These are phyloP conservation scores for Alternaria conjuncta DNA, from an alignment of 2,329 filamentous ascomycete genomes.

Conservation along the genomic window DNA sequence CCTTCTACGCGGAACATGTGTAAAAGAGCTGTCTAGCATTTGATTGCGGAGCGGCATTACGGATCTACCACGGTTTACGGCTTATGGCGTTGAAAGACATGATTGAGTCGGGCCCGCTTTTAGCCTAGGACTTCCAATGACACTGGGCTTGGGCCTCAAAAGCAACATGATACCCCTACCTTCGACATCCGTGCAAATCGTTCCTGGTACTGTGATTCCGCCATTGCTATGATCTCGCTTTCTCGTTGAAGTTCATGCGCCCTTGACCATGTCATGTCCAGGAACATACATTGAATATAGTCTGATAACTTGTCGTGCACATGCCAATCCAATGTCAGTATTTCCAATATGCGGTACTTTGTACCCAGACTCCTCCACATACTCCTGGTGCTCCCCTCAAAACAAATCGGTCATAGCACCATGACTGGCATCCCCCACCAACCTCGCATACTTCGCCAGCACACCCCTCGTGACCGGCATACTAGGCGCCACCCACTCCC, in stretches of 20 bases:
- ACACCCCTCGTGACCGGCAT: slow-evolving; percentile 80
- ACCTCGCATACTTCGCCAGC: slow-evolving; percentile 84
- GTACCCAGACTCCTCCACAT: too few species aligned
- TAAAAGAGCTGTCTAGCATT: slow-evolving; percentile 33
- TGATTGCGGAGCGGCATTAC: slow-evolving; percentile 30
- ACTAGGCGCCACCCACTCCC: slow-evolving; percentile 72
- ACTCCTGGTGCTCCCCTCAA: slow-evolving; percentile 29
- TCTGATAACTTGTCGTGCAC: background rate
- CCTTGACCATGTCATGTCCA: background rate
- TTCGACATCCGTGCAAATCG: too few species aligned
- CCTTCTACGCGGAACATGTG: background rate
- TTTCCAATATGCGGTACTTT: background rate
- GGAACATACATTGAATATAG: background rate
- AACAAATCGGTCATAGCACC: slow-evolving; percentile 87
- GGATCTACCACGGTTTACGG: slow-evolving; percentile 43
- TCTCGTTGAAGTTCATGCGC: background rate
- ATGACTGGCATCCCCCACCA: slow-evolving; percentile 91
- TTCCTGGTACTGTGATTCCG: background rate
- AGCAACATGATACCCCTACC: slow-evolving; percentile 35
- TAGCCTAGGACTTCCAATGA: slow-evolving; percentile 46
- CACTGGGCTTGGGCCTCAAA: slow-evolving; percentile 42
- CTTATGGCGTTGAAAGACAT: slow-evolving; percentile 45
- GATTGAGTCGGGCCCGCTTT: slow-evolving; percentile 34
- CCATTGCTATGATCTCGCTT: background rate
- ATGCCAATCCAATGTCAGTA: background rate